A percentile compares a stretch with the other conserved stretches of the same genome.
Conservation (phyloP, 768 basidiomycete genomes). For the Termitomyces sp. region DNA sequence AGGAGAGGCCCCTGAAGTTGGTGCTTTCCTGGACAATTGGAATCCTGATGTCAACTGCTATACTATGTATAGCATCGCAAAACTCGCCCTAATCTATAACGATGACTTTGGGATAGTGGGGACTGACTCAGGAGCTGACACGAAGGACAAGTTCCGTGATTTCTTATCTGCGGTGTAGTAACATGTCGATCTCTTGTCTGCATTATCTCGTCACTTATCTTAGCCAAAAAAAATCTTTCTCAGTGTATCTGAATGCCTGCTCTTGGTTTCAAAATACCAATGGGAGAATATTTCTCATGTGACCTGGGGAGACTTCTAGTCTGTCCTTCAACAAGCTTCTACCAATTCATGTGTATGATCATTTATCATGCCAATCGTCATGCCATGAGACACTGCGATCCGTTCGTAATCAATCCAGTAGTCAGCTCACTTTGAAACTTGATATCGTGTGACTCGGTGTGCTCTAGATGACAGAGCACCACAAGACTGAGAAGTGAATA, state of each 20-base stretch:
- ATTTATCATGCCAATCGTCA: background rate
- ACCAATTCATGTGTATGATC: background rate
- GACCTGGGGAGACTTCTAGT: no score
- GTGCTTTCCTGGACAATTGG: background rate
- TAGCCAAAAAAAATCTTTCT: no score
- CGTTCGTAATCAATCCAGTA: no score
- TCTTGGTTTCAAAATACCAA: no score
- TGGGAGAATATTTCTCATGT: no score
- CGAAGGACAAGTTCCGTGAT: no score
- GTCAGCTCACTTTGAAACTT: no score
- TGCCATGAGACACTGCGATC: no score
- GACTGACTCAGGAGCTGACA: background rate
- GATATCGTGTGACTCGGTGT: background rate
- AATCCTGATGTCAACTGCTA: background rate
- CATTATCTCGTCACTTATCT: background rate
- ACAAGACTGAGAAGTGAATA: background rate
- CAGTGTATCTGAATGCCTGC: no score
- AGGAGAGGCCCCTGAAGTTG: background rate
- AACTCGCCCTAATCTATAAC: background rate
- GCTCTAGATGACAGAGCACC: background rate
- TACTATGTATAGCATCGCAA: background rate
- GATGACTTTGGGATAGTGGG: background rate
- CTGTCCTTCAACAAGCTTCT: background rate
- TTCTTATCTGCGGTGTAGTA: no score
- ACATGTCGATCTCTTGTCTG: no score